Conservation (phyloP, 768 basidiomycete genomes). For the Kwoniella sp. region DNA sequence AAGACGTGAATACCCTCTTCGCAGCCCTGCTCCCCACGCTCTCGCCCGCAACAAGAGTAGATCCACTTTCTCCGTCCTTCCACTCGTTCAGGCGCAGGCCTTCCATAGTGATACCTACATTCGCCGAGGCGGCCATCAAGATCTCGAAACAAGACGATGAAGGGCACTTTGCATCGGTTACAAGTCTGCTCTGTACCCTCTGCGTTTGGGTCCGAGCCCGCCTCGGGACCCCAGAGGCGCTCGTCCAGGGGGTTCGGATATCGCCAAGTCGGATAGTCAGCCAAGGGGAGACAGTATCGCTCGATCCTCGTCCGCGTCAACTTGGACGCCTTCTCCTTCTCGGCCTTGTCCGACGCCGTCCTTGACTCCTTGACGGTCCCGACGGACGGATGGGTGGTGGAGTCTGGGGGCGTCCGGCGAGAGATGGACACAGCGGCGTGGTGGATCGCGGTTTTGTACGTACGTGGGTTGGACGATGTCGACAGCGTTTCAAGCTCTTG, state of each 20-base stretch:
- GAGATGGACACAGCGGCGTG: slow-evolving; percentile 42
- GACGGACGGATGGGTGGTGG: slow-evolving; percentile 37
- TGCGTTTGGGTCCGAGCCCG: slow-evolving; percentile 53
- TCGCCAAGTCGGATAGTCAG: slow-evolving; percentile 63
- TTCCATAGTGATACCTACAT: slow-evolving; percentile 83
- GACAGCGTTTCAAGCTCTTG: slow-evolving; percentile 44
- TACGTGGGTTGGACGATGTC: slow-evolving; percentile 24
- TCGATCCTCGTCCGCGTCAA: slow-evolving; percentile 53
- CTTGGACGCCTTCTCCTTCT: slow-evolving; percentile 37
- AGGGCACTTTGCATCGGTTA: slow-evolving; percentile 70
- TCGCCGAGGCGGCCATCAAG: slow-evolving; percentile 50
- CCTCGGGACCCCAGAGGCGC: slow-evolving; percentile 52
- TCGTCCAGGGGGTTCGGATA: slow-evolving; percentile 68
- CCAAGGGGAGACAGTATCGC: slow-evolving; percentile 59
- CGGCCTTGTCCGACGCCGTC: slow-evolving; percentile 16
- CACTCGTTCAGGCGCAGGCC: slow-evolving; percentile 58
- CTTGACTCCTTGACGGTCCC: slow-evolving; percentile 49
- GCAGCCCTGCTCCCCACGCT: slow-evolving; percentile 42
- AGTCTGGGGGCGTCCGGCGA: slow-evolving; percentile 27
- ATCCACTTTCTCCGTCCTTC: slow-evolving; percentile 65
- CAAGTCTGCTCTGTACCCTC: slow-evolving; percentile 63
- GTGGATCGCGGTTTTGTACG: slow-evolving; percentile 46
- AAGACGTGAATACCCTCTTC: slow-evolving; percentile 70
- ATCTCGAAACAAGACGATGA: slow-evolving; percentile 60
- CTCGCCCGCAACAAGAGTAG: slow-evolving; percentile 33